These are phyloP conservation scores for Limtongozyma cylindracea DNA, from an alignment of 805 yeast species.

Conservation along the genomic window DNA sequence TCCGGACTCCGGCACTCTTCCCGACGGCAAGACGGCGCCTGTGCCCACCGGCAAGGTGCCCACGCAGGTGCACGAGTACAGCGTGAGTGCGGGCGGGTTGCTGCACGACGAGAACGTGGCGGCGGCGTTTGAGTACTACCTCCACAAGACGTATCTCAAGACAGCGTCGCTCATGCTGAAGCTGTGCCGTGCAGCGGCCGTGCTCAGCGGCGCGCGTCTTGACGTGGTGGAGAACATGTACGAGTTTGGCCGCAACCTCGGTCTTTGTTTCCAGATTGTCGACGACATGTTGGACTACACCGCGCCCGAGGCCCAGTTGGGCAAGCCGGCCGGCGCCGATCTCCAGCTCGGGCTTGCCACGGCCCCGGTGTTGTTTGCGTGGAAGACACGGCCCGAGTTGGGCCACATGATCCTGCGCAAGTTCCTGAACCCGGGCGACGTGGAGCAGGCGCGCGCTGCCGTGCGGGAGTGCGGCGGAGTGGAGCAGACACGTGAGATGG, in stretches of 20 bases:
- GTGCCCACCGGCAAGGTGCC: slow-evolving; percentile 46
- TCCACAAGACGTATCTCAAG: slow-evolving; percentile 86
- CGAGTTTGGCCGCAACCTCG: slow-evolving; percentile 79
- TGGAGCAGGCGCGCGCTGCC: slow-evolving; percentile 52
- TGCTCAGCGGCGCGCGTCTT: slow-evolving; percentile 63
- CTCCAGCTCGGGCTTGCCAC: slow-evolving; percentile 86
- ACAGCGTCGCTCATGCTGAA: slow-evolving; percentile 90
- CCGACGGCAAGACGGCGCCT: slow-evolving; percentile 16
- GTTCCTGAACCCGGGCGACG: slow-evolving; percentile 61
- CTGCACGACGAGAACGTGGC: slow-evolving; percentile 43
- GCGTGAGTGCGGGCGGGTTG: slow-evolving; percentile 13
- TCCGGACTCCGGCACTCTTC: slow-evolving; percentile 20
- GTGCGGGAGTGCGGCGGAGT: slow-evolving; percentile 57
- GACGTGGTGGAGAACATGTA: slow-evolving; percentile 57
- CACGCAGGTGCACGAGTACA: slow-evolving; percentile 29
- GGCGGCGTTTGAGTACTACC: slow-evolving; percentile 85
- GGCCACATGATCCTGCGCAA: slow-evolving; percentile 71
- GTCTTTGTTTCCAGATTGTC: slow-evolving; percentile 86
- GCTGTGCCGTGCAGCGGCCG: slow-evolving; percentile 82
- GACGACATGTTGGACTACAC: slow-evolving; percentile 94
- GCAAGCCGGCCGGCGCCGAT: slow-evolving; percentile 94
- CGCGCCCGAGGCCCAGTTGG: slow-evolving; percentile 59
- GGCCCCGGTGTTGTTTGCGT: slow-evolving; percentile 86
- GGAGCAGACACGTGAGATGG: slow-evolving; percentile 48
- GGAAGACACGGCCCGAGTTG: slow-evolving; percentile 69